These are phyloP conservation scores for Aegilops umbellulata DNA, from an alignment of 176 grass and related monocot genomes.

Conservation along the genomic window DNA sequence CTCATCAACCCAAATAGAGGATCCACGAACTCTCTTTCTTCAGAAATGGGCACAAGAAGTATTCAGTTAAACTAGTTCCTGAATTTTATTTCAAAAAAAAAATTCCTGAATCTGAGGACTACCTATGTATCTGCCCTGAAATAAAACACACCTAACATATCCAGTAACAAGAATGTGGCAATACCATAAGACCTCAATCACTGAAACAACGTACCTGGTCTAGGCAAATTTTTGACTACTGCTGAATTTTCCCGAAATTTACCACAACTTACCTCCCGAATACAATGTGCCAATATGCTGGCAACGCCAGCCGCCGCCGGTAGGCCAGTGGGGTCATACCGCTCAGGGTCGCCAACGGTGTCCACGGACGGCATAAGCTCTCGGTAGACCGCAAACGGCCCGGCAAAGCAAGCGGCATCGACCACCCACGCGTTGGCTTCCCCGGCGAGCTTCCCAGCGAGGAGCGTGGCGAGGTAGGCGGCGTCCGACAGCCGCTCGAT, in stretches of 20 bases:
- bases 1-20: neutral
- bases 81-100: neutral
- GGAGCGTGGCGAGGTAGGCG: slow-evolving; percentile 39
- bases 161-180: neutral
- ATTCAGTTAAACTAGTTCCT: neutral
- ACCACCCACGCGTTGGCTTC: slow-evolving; percentile 76
- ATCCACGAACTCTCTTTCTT: neutral
- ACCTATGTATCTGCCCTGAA: neutral
- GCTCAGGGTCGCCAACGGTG: slow-evolving; percentile 54
- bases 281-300: slow-evolving; percentile 41
- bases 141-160: neutral
- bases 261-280: slow-evolving; percentile 52
- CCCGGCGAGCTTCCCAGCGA: slow-evolving; percentile 50
- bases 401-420: slow-evolving; percentile 66
- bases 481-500: slow-evolving; percentile 73
- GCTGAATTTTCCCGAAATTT: neutral
- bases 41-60: neutral
- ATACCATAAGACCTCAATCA: neutral
- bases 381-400: slow-evolving; percentile 64
- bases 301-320: slow-evolving; percentile 58
- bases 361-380: slow-evolving; percentile 59
- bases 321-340: slow-evolving; percentile 66
- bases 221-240: neutral
- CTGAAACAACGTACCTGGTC: neutral
- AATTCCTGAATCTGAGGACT: neutral